Base-by-base conservation (phyloP, 2,329 filamentous ascomycete species). In the Keithomyces neogunnii region DNA sequence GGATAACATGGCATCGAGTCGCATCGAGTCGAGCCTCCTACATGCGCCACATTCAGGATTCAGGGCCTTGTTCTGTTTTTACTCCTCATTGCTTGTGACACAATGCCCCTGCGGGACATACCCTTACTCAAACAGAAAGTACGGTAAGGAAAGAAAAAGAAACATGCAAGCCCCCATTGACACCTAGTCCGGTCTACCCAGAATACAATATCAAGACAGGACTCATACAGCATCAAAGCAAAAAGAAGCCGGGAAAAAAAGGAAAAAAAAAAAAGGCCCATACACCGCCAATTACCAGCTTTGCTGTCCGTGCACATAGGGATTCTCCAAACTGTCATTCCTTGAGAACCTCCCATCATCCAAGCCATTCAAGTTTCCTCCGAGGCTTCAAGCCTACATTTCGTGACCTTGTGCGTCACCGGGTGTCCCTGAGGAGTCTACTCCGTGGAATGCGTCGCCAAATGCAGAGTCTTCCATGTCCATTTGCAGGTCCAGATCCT, bases 381-480 rank as follows among this genome's bases (percentile, higher is more conserved):
- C 43, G 2, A 48, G 26, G 26, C 33, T 29, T 3, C 7, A 47
- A 13, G 26, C 10, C 33, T 64, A 69, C 62, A 70, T 62, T 49
- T 68, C 63, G 19, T 66, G 63, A 29, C 59, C 59, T 32, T 66
- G 60, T n/a, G 59, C 62, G 19, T 67, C 64, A 19, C 60, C 65
- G 2, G 69, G 68, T 31, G 70, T 73, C 49, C 60, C 66, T 8
- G 63, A 63, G 42, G 63, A 60, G 26, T 73, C 76, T 10, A 82
- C 77, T 4, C 78, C 81, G 59, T 90, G 86, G 68, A 92, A 89
- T 1, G 88, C 88, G 59, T 93, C 87, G 3, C 87, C 88, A 70
- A 93, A 93, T 1, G 87, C 88, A 36, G 85, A 89, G 61, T 90
- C 86, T 45, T 89, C 86, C 73, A 89, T 78, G 56, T 85, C 85